Base-by-base conservation (phyloP, 2,329 filamentous ascomycete genomes). In the Aaosphaeria pasadenensis region DNA sequence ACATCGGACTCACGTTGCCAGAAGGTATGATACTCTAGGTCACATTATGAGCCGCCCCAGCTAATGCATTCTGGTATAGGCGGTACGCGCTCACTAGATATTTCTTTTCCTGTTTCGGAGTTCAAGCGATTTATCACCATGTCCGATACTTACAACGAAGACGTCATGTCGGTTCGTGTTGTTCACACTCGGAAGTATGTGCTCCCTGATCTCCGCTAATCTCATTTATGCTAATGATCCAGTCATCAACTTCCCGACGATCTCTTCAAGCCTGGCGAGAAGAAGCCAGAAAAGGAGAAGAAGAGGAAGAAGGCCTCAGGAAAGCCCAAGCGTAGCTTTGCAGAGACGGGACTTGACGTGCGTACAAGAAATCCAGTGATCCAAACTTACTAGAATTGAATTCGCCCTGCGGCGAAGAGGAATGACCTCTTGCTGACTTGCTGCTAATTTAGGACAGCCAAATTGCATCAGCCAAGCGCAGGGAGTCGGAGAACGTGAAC, bases 241-340 rank as follows among this genome's bases (percentile, higher is more conserved):
- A 96, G 91, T 71, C 88, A 89, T 67, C 85, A 91, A 64, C 80
- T 99, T 29, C 94, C 94, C 30, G 85, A 89, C 50, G 92, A 99
- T 69, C 85, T 97, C 2, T 99, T 99, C 66, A 80, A 85, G 42
- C 75, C 85, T 28, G 89, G 89, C 61, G 94, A 99, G 71, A 67
- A 61, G 11, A 73, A 73, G 53, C 61, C 67, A 31, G 71, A 71
- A 57, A 77, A 75, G 59, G 64, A 67, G 41, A 67, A 67, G 57
- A 68, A 64, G 51, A 63, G 64, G 52, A 63, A 59, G 50, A 53
- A 58, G 35, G 45, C 47, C 38, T 49, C 48, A 29, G 66, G 61
- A 56, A 55, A 48, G 50, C 57, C 51, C 56, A 77, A 77, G 63
- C 74, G 74, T 49, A 73, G 64, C 47, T 69, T 71, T 57, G 60